Evolutionary conservation across 495 filamentous ascomycete genomes (phyloP).

Genomic region (Cladorrhinum samala): DNA sequence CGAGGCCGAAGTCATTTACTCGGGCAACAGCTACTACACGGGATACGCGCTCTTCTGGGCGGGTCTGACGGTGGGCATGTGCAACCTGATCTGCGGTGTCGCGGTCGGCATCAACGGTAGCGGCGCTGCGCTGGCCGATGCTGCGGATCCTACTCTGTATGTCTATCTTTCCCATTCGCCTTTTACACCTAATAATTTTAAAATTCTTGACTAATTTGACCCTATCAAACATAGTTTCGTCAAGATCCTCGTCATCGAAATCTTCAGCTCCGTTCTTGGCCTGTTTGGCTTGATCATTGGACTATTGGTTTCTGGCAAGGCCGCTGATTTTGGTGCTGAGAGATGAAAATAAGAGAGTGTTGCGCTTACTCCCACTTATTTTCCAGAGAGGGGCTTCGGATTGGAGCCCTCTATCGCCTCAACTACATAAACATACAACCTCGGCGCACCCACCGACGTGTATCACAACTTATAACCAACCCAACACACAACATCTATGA

Average conservation of each 20-base stretch:
- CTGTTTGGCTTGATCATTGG: conserved; percentile 98
- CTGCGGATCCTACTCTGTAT: conserved; percentile 84
- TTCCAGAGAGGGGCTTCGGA: not conserved
- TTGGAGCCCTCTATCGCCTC: not conserved
- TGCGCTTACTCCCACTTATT: not conserved
- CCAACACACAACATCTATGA: not conserved
- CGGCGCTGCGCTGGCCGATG: conserved; percentile 92
- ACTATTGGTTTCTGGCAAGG: conserved; percentile 77
- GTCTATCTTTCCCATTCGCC: conserved; percentile 25
- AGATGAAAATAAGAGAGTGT: not conserved
- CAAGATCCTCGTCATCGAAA: conserved; percentile 98
- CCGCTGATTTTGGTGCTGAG: conserved; percentile 57
- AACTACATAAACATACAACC: not conserved
- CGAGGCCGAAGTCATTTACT: conserved; percentile 57
- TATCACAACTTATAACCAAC: conserved; percentile 3
- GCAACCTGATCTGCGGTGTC: conserved; percentile 93
- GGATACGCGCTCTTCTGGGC: conserved; percentile 96
- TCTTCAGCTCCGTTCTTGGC: conserved; percentile 96
- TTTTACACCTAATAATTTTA: not conserved
- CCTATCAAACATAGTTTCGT: conserved; percentile 64
- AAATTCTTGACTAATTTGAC: too few species aligned
- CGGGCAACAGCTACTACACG: conserved; percentile 80
- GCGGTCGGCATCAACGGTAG: conserved; percentile 97
- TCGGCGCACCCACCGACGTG: conserved; percentile 2
- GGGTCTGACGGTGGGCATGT: conserved; percentile 86